These are phyloP conservation scores for Leccinum rimulosum DNA, from an alignment of 768 basidiomycete species.

Conservation along the genomic window DNA sequence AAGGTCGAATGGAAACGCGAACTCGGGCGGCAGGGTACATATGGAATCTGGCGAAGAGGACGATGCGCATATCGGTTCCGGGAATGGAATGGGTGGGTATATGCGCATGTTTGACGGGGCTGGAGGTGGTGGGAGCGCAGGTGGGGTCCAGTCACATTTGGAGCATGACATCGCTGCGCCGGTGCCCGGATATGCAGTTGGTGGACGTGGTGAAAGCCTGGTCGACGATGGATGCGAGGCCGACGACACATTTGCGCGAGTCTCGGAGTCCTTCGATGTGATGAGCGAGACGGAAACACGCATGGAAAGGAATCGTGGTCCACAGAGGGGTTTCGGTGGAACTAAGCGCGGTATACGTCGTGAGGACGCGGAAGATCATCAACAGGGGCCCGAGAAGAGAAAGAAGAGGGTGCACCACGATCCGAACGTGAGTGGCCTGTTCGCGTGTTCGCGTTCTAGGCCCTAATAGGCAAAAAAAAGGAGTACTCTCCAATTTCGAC, in stretches of 20 bases:
- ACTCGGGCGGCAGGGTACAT: background rate
- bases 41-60: conserved; percentile 6
- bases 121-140: background rate
- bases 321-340: conserved; percentile 1
- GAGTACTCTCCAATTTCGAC: conserved; percentile 23
- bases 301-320: conserved; percentile 4
- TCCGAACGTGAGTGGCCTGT: conserved; percentile 18
- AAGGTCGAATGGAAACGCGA: background rate
- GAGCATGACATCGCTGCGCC: conserved; percentile 18
- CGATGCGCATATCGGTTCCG: background rate
- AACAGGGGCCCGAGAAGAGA: conserved; percentile 17
- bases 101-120: conserved; percentile 20
- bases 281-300: conserved; percentile 9
- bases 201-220: background rate
- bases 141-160: background rate
- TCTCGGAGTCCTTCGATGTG: conserved; percentile 7
- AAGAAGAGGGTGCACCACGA: conserved; percentile 12
- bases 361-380: conserved; percentile 14
- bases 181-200: conserved; percentile 16
- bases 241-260: conserved; percentile 7
- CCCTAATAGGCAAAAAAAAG: conserved; percentile 1
- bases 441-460: background rate
- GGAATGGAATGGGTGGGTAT: conserved; percentile 19
- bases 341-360: conserved; percentile 14
- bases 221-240: background rate